Evolutionary conservation across 805 yeast genomes (phyloP), one percentile per base, ranked within the genome.

Genomic region (Suhomyces xylopsoci): DNA sequence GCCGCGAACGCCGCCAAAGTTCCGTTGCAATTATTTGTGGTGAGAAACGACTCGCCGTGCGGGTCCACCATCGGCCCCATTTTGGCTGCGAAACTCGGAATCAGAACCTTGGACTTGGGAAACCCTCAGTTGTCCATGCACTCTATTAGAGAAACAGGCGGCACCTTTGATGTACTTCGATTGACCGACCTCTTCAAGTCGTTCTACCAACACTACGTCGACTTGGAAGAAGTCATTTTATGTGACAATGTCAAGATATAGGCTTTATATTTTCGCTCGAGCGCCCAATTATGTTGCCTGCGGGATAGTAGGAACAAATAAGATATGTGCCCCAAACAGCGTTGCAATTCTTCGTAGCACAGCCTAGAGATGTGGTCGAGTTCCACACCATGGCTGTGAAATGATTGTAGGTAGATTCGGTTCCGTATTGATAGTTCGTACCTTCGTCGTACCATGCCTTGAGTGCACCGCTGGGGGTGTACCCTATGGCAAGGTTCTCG

Each of bases 61-160:
- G 99, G 99, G 2, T 87, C 96, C 1, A 93, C 99, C 1, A 93
- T 93, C 63, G 99, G 98, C 1, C 98, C 98, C 19, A 88, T 92
- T 69, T 74, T 93, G 53, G 87, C 97, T 34, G 85, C 96, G 2
- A 87, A 87, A 59, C 78, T 91, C 38, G 98, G 98, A 50, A 80
- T 92, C 48, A 80, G 94, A 65, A 89, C 97, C 3, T 70, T 92
- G 55, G 98, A 92, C 69, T 70, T 92, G 50, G 98, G 98, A 53
- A 90, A 89, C 62, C 96, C 97, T 1, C 94, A 91, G 63, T 74
- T 92, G 61, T 85, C 94, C 54, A 92, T 92, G 98, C 98, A 92
- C 65, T 87, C 96, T 1, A 85, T 90, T 55, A 81, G 97, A 68
- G 98, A 92, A 69, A 91, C 96, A 5, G 92, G 96, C 34, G 96